A percentile compares a stretch with the other conserved stretches of the same genome.
phyloP scores from a whole-genome alignment of 192 early-diverging fungal species.

The Phycomyces nitens region DNA sequence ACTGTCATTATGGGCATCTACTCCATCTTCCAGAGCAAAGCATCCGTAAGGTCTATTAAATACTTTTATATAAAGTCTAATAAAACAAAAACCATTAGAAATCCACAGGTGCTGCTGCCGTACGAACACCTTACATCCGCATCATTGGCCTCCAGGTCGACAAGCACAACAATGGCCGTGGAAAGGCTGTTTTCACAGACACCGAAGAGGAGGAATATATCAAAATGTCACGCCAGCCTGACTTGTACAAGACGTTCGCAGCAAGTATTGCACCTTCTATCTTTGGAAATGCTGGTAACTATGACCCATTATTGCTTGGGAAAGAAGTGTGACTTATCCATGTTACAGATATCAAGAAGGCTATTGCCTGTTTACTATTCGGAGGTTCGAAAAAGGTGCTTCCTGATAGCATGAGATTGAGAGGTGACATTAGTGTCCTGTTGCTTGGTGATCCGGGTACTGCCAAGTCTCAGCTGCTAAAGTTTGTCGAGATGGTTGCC shows the following conservation, averaged over 20 bases:
- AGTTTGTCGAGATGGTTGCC: slow-evolving; percentile 97
- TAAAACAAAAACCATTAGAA: slow-evolving; percentile 42
- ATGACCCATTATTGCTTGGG: background rate
- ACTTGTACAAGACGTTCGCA: slow-evolving; percentile 89
- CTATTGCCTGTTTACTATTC: slow-evolving; percentile 92
- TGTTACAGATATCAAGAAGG: slow-evolving; percentile 89
- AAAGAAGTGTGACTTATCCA: background rate
- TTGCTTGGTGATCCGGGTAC: slow-evolving; percentile 98
- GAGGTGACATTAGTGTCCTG: slow-evolving; percentile 98
- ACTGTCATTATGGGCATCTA: slow-evolving; percentile 94
- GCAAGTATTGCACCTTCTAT: slow-evolving; percentile 96
- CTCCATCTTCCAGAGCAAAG: slow-evolving; percentile 83
- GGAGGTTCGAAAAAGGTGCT: slow-evolving; percentile 94
- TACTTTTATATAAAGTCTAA: too few relatives aligned
- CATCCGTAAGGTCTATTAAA: slow-evolving; percentile 35
- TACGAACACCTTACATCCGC: slow-evolving; percentile 90
- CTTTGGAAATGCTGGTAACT: slow-evolving; percentile 81
- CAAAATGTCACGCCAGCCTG: slow-evolving; percentile 77
- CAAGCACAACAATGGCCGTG: slow-evolving; percentile 54
- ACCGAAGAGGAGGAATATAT: slow-evolving; percentile 94
- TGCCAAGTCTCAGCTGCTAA: slow-evolving; percentile 96
- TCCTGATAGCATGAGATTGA: slow-evolving; percentile 93
- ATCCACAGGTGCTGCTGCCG: slow-evolving; percentile 77
- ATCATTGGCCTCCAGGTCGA: slow-evolving; percentile 91
- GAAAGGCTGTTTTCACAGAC: slow-evolving; percentile 72